phyloP scores from a whole-genome alignment of 345 rosid species.

The Adansonia digitata region DNA sequence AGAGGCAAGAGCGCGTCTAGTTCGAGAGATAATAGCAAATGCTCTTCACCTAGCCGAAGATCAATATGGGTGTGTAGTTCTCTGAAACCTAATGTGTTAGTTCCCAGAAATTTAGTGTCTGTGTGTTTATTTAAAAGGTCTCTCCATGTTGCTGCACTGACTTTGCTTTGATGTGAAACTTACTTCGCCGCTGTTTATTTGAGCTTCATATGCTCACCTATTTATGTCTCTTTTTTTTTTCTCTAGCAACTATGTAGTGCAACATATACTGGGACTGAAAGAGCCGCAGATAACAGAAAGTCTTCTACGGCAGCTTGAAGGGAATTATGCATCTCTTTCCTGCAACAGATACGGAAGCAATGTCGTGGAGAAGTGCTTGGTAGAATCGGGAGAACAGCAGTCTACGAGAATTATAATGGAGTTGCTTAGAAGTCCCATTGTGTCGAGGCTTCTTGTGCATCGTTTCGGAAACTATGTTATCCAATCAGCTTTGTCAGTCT shows the following conservation, averaged over 20 bases:
- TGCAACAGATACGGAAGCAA: constrained; percentile 68
- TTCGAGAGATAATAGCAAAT: constrained; percentile 34
- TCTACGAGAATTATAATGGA: constrained; percentile 40
- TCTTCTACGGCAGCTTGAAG: constrained; percentile 42
- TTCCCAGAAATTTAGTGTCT: background rate
- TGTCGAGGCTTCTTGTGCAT: constrained; percentile 42
- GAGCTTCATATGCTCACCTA: constrained; percentile 5
- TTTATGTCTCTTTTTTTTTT: constrained; percentile 9
- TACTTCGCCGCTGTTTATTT: background rate
- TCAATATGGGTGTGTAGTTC: constrained; percentile 47
- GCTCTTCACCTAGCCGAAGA: constrained; percentile 50
- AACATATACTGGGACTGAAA: constrained; percentile 40
- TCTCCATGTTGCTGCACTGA: background rate
- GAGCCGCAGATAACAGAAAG: constrained; percentile 19
- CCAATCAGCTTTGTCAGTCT: constrained; percentile 48
- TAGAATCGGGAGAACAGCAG: constrained; percentile 24
- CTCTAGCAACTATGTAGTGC: constrained; percentile 74
- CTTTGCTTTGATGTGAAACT: background rate
- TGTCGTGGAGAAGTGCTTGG: constrained; percentile 66
- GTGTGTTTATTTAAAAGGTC: background rate
- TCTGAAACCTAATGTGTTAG: background rate
- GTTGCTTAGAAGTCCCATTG: constrained; percentile 37
- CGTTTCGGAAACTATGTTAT: constrained; percentile 70
- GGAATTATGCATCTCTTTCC: constrained; percentile 43
- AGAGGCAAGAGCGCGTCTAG: constrained; percentile 33